Conservation (phyloP, 2,329 filamentous ascomycete genomes). For the Echinosphaeria canescens region DNA sequence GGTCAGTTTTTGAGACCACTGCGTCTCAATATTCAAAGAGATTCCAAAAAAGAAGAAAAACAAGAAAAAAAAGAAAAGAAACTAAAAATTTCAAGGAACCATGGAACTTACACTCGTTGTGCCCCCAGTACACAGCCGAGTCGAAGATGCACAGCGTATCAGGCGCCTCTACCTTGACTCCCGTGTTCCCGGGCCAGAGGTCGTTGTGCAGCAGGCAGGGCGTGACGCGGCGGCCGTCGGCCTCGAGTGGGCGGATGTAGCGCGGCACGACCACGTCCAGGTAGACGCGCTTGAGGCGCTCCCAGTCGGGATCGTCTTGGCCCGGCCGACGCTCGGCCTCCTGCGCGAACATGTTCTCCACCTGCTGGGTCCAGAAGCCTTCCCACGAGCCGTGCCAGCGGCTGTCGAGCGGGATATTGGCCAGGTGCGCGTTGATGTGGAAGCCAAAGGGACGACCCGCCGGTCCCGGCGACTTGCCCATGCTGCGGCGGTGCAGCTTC, state of each 20-base stretch:
- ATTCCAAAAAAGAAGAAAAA: no score
- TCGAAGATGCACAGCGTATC: constrained; percentile 6
- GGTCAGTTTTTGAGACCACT: no score
- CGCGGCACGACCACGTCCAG: constrained; percentile 7
- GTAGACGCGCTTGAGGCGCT: constrained; percentile 4
- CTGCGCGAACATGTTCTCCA: constrained; percentile 5
- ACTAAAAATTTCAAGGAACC: no score
- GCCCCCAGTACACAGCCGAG: constrained; percentile 7
- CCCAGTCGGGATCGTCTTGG: constrained; percentile 3
- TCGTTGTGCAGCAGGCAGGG: constrained; percentile 8
- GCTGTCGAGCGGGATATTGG: constrained; percentile 6
- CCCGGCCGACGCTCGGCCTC: constrained; percentile 4
- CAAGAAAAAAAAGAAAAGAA: no score
- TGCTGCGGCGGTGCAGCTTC: constrained; percentile 7
- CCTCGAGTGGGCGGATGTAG: constrained; percentile 7
- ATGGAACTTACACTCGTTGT: constrained; percentile 8
- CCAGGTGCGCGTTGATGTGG: constrained; percentile 3
- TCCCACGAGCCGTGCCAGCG: constrained; percentile 7
- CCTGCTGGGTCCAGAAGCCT: constrained; percentile 6
- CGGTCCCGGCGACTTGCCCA: constrained; percentile 6
- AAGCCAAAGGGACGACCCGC: constrained; percentile 8
- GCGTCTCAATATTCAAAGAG: no score
- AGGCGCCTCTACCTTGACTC: constrained; percentile 2
- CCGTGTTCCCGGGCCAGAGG: constrained; percentile 9
- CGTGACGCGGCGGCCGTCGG: constrained; percentile 5